Evolutionary conservation across 352 stramenopile species (phyloP).

Genomic region (Phytophthora aleatoria): DNA sequence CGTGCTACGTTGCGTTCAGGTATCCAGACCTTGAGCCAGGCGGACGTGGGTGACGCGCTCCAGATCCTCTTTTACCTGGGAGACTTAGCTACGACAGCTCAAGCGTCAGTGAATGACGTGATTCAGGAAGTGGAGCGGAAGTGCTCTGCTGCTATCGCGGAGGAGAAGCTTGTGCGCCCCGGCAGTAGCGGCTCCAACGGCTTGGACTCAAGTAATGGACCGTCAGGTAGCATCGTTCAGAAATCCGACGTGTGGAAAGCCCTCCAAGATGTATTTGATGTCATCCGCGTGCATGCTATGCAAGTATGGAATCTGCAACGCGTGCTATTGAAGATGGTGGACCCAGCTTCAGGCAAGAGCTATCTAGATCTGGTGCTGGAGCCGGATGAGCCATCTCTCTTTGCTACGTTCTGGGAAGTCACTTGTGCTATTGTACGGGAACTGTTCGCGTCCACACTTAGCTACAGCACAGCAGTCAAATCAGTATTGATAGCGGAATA

Average conservation of each 20-base stretch:
- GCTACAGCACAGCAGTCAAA: slow-evolving; percentile 64
- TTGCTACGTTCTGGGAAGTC: slow-evolving; percentile 88
- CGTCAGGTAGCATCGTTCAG: slow-evolving; percentile 39
- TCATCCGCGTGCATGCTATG: slow-evolving; percentile 63
- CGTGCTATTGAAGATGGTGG: slow-evolving; percentile 83
- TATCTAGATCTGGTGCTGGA: slow-evolving; percentile 79
- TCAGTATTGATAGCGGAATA: slow-evolving; percentile 78
- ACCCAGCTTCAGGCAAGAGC: slow-evolving; percentile 43
- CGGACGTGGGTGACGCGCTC: slow-evolving; percentile 72
- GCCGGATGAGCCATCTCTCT: slow-evolving; percentile 77
- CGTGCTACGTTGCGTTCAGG: slow-evolving; percentile 49
- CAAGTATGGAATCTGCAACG: slow-evolving; percentile 89
- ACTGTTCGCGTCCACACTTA: slow-evolving; percentile 63
- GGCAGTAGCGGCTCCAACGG: slow-evolving; percentile 19
- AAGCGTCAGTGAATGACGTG: slow-evolving; percentile 81
- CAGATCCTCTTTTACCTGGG: slow-evolving; percentile 85
- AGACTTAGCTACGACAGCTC: slow-evolving; percentile 60
- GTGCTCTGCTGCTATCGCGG: slow-evolving; percentile 57
- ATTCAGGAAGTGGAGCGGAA: slow-evolving; percentile 83
- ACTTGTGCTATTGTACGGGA: slow-evolving; percentile 79
- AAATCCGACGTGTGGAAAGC: slow-evolving; percentile 84
- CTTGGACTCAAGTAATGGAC: slow-evolving; percentile 35
- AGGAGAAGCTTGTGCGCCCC: slow-evolving; percentile 60
- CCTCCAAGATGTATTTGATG: slow-evolving; percentile 80
- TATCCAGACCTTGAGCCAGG: slow-evolving; percentile 67